phyloP scores from a whole-genome alignment of 306 rosid species.

The Cicer yamashitae region DNA sequence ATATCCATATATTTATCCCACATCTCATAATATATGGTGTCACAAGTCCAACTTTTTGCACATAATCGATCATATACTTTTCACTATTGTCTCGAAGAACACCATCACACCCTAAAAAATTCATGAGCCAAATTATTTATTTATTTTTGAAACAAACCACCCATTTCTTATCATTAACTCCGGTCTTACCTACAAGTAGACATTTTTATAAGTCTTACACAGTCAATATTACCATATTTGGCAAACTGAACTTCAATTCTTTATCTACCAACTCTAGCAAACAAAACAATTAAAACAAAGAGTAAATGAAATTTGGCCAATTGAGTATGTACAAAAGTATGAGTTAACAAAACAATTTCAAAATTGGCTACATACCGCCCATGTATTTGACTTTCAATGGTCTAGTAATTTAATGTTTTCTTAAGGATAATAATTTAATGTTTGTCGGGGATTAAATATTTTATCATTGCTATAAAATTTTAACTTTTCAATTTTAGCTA shows the following conservation, averaged over 20 bases:
- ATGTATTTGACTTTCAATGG: neutral
- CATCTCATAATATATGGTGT: too few relatives aligned
- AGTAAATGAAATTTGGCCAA: neutral
- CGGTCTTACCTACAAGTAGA: conserved; percentile 21
- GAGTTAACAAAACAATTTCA: conserved; percentile 5
- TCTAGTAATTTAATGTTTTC: neutral
- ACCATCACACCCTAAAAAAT: too few relatives aligned
- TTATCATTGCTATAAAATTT: too few relatives aligned
- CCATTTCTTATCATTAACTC: conserved; percentile 32
- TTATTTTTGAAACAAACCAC: neutral
- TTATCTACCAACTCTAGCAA: conserved; percentile 37
- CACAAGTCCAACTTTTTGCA: too few relatives aligned
- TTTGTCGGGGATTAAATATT: too few relatives aligned
- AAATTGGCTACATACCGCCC: neutral
- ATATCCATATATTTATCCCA: too few relatives aligned
- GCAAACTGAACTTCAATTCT: conserved; percentile 35
- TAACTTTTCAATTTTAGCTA: too few relatives aligned
- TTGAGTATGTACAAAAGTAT: neutral
- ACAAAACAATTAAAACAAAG: neutral
- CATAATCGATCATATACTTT: too few relatives aligned
- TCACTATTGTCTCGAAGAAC: too few relatives aligned
- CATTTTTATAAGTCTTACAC: neutral
- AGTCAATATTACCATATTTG: conserved; percentile 23
- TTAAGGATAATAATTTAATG: too few relatives aligned
- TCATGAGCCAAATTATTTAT: too few relatives aligned